Base-by-base conservation (phyloP, 2,329 filamentous ascomycete genomes). In the Blastomyces parvus region DNA sequence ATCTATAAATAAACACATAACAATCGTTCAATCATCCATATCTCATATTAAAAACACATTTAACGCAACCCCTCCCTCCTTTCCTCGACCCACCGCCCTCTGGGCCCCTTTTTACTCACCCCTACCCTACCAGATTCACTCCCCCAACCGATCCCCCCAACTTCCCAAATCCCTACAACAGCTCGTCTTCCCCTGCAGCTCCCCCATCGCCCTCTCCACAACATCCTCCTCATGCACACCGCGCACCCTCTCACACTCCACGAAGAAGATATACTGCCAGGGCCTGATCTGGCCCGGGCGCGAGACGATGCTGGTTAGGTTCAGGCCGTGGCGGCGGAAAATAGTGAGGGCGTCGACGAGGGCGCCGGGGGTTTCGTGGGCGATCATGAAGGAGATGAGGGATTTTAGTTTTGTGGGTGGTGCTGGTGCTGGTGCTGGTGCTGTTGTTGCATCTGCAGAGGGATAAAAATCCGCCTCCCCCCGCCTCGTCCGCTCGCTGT, bases 211-310 rank as follows among this genome's bases (percentile, higher is more conserved):
- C 58, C 67, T 63, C 25, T 66, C 46, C 60, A 79, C 65, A 53
- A 77, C 64, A 13, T 69, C 67, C 27, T 73, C 71, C 62, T 71
- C 70, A 59, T 72, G 68, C 27, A 64, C 65, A 13, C 69, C 69
- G 7, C 68, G 65, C n/a, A 66, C 64, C 17, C 88, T 88, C 73
- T 88, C 84, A 70, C 96, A 91, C 79, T 97, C 93, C 38, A 97
- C 87, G 72, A 97, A 92, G 78, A 97, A 97, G 46, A 97, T 84
- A 77, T 97, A 97, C 73, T 95, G 87, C 84, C 96, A 97, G 25
- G 88, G 85, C 68, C 80, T 78, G 48, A 83, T 79, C 63, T 89
- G 83, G 70, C 89, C 91, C 5, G 93, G 93, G 67, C 93, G 79
- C 67, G 89, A 91, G 73, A 91, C 92, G 75, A 97, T 96, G 74